Evolutionary conservation across 495 filamentous ascomycete genomes (phyloP), one percentile per base, ranked within the genome.

Genomic region (Trichodelitschia bisporula): DNA sequence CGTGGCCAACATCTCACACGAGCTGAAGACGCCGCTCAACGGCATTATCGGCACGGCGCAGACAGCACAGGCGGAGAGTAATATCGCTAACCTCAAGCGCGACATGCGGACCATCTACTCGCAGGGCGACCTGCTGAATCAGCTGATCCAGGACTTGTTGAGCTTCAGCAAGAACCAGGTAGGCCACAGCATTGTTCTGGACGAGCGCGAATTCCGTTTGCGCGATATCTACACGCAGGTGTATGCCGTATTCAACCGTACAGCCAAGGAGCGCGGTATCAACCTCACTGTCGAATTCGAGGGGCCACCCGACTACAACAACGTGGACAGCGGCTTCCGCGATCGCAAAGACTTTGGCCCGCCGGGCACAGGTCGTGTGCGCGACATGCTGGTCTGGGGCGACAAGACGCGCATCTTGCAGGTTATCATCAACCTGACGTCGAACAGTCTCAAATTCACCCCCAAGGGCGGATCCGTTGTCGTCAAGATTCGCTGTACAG

Each of bases 91-190:
- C 31, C 67, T 91, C 36, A 80, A 79, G 50, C 64, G 77, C 32
- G 80, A 72, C 3, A 53, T 93, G 4, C 71, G 77, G 27, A 73
- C 79, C 19, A 69, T 91, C 27, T 91, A 89, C 45, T 79, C 83
- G 49, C 86, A 78, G 4, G 82, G 82, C 3, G 83, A 93, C 44
- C 54, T 91, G 4, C 53, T 93, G 12, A 53, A 89, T 1, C 77
- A 90, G 37, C 59, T 93, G 2, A 59, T 93, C n/a, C 86, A 78
- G 30, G 83, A 93, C 51, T 54, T 91, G 6, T 56, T 93, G 24
- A 89, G 74, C 3, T 92, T 92, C 53, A 83, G 73, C 35, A 86
- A 84, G 49, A 92, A 92, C 47, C 78, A 90, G 51, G 77, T 89
- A 32, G 82, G 83, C 0, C 64, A 67, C 37, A 68, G 82, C 32